phyloP scores from a whole-genome alignment of 2,329 filamentous ascomycete genomes.

The Aspergillus ruber region DNA sequence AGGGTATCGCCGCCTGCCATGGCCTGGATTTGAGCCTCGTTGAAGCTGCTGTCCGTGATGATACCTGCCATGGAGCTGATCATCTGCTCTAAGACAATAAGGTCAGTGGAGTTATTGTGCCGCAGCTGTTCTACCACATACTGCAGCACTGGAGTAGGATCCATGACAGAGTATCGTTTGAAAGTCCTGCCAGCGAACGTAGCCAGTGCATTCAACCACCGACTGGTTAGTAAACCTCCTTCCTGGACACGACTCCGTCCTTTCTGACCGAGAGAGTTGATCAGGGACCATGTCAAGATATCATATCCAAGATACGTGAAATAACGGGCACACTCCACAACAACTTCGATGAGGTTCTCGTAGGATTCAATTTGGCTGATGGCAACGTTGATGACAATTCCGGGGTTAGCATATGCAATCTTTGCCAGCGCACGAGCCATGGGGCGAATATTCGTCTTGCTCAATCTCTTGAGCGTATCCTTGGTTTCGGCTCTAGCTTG shows the following conservation, averaged over 20 bases:
- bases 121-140: conserved; percentile 83
- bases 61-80: conserved; percentile 92
- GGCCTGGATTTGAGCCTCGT: conserved; percentile 76
- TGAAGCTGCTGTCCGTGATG: conserved; percentile 77
- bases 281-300: conserved; percentile 83
- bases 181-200: conserved; percentile 89
- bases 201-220: conserved; percentile 85
- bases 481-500: conserved; percentile 72
- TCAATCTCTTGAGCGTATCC: conserved; percentile 80
- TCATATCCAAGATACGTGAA: conserved; percentile 92
- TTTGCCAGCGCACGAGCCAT: conserved; percentile 89
- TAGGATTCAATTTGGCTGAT: conserved; percentile 90
- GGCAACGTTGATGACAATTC: conserved; percentile 82
- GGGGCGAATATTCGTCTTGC: conserved; percentile 73
- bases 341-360: conserved; percentile 86
- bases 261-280: conserved; percentile 61
- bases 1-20: conserved; percentile 81
- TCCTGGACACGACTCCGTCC: conserved; percentile 55
- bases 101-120: conserved; percentile 76
- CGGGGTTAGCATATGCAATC: conserved; percentile 83
- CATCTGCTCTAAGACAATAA: conserved; percentile 86
- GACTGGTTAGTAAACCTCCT: conserved; percentile 70
- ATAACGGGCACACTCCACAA: conserved; percentile 90
- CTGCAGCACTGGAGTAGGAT: conserved; percentile 76
- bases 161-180: conserved; percentile 75